A percentile compares a stretch with the other conserved stretches of the same genome.
These are phyloP conservation scores for Phytophthora capsici DNA, from an alignment of 352 stramenopile genomes.

Conservation along the genomic window DNA sequence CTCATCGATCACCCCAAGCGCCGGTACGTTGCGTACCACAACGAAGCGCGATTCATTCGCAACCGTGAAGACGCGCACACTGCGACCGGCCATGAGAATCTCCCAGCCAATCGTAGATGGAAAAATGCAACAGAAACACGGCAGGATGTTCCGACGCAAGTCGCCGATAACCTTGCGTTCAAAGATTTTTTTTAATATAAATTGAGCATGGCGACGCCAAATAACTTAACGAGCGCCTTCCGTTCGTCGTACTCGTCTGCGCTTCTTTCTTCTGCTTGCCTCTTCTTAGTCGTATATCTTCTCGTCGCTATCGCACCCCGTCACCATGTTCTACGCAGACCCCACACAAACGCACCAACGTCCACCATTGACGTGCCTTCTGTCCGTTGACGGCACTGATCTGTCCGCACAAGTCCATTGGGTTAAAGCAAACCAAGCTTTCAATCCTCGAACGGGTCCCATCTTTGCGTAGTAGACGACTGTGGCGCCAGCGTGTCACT, in stretches of 20 bases:
- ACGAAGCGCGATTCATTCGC: conserved; percentile 65
- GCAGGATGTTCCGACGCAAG: conserved; percentile 6
- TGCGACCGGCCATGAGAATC: conserved; percentile 22
- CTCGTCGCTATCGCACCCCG: conserved; percentile 12
- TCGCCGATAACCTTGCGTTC: too few species aligned
- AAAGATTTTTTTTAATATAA: conserved; percentile 36
- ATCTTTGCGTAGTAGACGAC: conserved; percentile 29
- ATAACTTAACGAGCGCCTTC: conserved; percentile 62
- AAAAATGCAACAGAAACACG: conserved; percentile 25
- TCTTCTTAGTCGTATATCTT: conserved; percentile 19
- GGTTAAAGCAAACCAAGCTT: background rate
- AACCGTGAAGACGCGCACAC: conserved; percentile 65
- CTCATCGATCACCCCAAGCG: conserved; percentile 61
- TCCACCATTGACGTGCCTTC: conserved; percentile 7
- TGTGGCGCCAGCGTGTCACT: conserved; percentile 20
- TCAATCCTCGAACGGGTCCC: conserved; percentile 42
- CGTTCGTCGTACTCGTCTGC: conserved; percentile 38
- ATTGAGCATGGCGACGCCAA: conserved; percentile 35
- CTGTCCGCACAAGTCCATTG: conserved; percentile 26
- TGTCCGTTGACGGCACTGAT: conserved; percentile 2
- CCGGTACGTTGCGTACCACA: conserved; percentile 67
- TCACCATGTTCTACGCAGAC: conserved; percentile 24
- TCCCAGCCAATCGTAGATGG: conserved; percentile 32
- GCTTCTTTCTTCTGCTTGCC: conserved; percentile 19
- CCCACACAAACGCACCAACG: conserved; percentile 31